Conservation (phyloP, 169 alveolate genomes). For the Plasmodium falciparum region DNA sequence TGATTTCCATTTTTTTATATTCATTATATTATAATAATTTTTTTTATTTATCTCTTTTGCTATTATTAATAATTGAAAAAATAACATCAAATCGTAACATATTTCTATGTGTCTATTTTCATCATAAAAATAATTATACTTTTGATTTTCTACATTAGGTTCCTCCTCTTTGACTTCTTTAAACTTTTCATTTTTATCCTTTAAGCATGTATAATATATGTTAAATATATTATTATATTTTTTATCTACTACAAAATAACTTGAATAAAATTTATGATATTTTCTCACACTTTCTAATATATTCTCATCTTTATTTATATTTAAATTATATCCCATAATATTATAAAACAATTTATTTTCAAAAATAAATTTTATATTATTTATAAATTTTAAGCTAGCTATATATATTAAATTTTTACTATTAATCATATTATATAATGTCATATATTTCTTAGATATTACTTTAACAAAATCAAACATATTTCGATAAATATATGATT, state of each 20-base stretch:
- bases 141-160: too few relatives aligned
- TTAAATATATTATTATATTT: constrained; percentile 34
- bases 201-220: constrained; percentile 5
- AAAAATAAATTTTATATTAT: constrained; percentile 29
- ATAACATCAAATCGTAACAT: constrained; percentile 62
- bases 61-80: constrained; percentile 48
- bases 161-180: too few relatives aligned
- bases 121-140: constrained; percentile 29
- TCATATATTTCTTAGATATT: constrained; percentile 8
- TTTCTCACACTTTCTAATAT: constrained; percentile 56
- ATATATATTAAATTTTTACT: constrained; percentile 1
- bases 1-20: constrained; percentile 10
- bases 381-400: constrained; percentile 36
- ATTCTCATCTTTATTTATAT: constrained; percentile 34
- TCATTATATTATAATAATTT: neutral
- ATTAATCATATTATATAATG: constrained; percentile 6
- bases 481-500: constrained; percentile 3
- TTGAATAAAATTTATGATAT: constrained; percentile 25
- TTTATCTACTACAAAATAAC: constrained; percentile 27
- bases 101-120: constrained; percentile 46
- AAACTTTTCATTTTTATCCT: neutral
- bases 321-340: constrained; percentile 38
- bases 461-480: constrained; percentile 31
- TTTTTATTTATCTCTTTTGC: neutral
- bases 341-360: constrained; percentile 39